Percentiles rank a stretch among this genome's conserved stretches.
phyloP scores from a whole-genome alignment of 2,329 filamentous ascomycete species.

The Fusarium pseudograminearum region DNA sequence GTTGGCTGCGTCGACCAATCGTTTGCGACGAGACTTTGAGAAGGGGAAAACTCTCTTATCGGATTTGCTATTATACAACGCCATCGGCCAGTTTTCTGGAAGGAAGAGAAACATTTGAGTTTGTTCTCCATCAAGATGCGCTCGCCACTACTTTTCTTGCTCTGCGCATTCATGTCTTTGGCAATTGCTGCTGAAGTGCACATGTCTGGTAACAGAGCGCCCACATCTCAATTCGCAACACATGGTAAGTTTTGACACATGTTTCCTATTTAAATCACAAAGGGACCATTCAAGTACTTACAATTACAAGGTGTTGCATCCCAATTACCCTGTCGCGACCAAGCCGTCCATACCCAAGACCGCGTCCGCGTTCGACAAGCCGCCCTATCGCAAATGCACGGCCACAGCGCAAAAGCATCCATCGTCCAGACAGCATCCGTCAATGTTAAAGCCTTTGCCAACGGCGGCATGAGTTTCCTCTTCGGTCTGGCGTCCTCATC shows the following conservation, averaged over 20 bases:
- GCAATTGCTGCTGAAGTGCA: slow-evolving; percentile 29
- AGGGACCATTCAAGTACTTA: slow-evolving; percentile 18
- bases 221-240: slow-evolving; percentile 39
- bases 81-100: not conserved
- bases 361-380: slow-evolving; percentile 79
- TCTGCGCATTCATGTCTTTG: slow-evolving; percentile 31
- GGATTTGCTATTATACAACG: slow-evolving; percentile 17
- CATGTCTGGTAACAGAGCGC: slow-evolving; percentile 34
- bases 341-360: slow-evolving; percentile 79
- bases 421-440: slow-evolving; percentile 80
- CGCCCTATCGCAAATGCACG: slow-evolving; percentile 80
- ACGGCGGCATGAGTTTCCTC: slow-evolving; percentile 85
- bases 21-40: slow-evolving; percentile 13
- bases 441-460: slow-evolving; percentile 82
- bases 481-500: slow-evolving; percentile 81
- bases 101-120: not conserved
- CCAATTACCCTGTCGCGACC: slow-evolving; percentile 73
- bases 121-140: slow-evolving; percentile 32
- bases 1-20: slow-evolving; percentile 5
- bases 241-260: slow-evolving; percentile 33
- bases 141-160: slow-evolving; percentile 29
- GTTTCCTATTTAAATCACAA: not conserved
- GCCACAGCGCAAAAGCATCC: slow-evolving; percentile 87
- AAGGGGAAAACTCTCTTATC: slow-evolving; percentile 13
- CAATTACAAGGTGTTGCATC: slow-evolving; percentile 75